Evolutionary conservation across 176 grass and related monocot genomes (phyloP).

Genomic region (Eleusine coracana): DNA sequence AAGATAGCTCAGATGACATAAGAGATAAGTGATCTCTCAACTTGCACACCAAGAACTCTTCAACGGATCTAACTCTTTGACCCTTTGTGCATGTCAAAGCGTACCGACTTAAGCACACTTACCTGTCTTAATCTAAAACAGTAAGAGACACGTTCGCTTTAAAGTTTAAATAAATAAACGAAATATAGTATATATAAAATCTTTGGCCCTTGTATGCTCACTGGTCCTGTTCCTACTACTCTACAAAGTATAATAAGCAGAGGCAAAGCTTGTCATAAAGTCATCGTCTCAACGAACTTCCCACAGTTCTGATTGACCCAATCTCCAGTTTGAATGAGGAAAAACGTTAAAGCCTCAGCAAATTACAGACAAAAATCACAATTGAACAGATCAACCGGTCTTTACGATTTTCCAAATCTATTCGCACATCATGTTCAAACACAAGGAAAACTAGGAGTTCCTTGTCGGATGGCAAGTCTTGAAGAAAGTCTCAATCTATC

Average conservation of each 20-base stretch:
- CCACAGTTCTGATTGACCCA: not conserved
- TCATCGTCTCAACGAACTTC: constrained; percentile 29
- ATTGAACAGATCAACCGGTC: not conserved
- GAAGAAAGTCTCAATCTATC: not conserved
- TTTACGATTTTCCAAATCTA: no score
- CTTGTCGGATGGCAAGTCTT: not conserved
- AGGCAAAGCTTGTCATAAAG: constrained; percentile 20
- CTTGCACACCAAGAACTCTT: constrained; percentile 15
- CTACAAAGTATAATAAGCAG: not conserved
- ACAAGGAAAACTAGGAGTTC: not conserved
- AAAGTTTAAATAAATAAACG: not conserved
- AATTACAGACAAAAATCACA: not conserved
- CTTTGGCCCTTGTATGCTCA: not conserved
- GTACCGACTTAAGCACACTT: not conserved
- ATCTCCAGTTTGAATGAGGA: not conserved
- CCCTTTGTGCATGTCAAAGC: constrained; percentile 6
- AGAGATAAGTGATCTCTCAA: not conserved
- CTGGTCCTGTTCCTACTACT: constrained; percentile 3
- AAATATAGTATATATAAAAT: constrained; percentile 2
- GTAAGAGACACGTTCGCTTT: not conserved
- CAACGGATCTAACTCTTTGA: not conserved
- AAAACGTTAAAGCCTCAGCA: not conserved
- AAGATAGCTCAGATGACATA: constrained; percentile 16
- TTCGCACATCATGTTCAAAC: not conserved
- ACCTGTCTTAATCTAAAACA: not conserved